Evolutionary conservation across 2,329 filamentous ascomycete genomes (phyloP), one percentile per base, ranked within the genome.

Genomic region (Fusarium duplospermum): DNA sequence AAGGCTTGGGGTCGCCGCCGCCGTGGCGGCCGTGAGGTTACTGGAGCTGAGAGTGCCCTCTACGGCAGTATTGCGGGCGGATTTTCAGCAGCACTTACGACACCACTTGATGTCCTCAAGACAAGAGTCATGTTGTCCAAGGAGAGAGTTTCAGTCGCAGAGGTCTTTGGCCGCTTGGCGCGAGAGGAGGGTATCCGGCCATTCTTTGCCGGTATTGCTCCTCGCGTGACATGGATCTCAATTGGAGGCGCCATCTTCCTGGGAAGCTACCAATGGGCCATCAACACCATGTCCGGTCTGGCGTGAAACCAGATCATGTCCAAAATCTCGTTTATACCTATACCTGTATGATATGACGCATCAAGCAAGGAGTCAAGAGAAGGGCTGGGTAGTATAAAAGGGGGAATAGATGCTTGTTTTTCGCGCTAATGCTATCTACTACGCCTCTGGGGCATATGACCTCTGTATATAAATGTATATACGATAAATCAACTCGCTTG

Each of bases 31-130:
- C 75, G 69, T 74, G 84, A 88, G 80, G 86, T 96, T 2, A 89
- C 91, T 18, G 95, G 93, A 0, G 84, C 89, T 2, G 95, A 98
- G 84, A 96, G 94, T 76, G 96, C 93, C 0, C 77, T 96, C 47
- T 96, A 96, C 82, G 96, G 96, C 1, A 95, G 93, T 77, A 80
- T 95, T 38, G 91, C 94, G 0, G 96, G 96, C 1, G 95, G 92
- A 1, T 87, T 98, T 42, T 95, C 96, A 1, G 96, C 96, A 1
- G 96, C 90, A 0, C 81, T 96, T 68, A 99, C 96, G 27, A 99
- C 96, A 62, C 96, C 96, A 42, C 85, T 99, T 72, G 96, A 99
- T 84, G 96, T 99, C 71, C 87, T 99, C 76, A 99, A 99, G 90
- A 99, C 96, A 74, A 88, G 96, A 73, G 92, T 98, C 83, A 99